Evolutionary conservation across 1,139 yeast species (phyloP), one percentile per base, ranked within the genome.

Genomic region (Arxiozyma bovina): DNA sequence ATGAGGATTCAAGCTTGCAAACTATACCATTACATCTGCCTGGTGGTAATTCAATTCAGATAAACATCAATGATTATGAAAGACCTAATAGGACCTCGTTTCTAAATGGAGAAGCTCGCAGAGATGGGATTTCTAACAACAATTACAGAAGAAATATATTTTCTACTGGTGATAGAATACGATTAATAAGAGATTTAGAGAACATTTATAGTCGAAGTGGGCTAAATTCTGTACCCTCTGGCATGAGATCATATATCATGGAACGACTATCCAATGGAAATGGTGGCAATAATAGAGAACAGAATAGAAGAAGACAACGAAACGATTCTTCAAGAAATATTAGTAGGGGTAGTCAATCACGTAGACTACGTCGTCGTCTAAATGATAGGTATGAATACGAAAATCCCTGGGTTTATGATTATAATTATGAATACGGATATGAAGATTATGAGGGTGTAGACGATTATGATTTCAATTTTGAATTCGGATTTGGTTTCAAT

Each of bases 21-120:
- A 55, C 58, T 18, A 59, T 63, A 17, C 55, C 60, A 2, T 51
- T 67, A 34, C 61, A 59, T 27, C 57, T 67, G 7, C 71, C 70
- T 3, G 70, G 69, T 25, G 67, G 68, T 25, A 60, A 60, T 40
- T 58, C 60, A 2, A 47, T 67, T 40, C 56, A 58, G 23, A 59
- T 66, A 7, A 55, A 55, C 44, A 63, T 67, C 1, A 53, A 59
- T 8, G 57, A 59, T 18, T 57, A 55, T 4, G 70, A 66, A 42
- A 55, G 57, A 48, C 70, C 70, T 4, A 42, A 5, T 18, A 22
- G 18, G 9, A 42, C 51, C 15, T 49, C 51, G 18, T 49, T 49
- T 30, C 25, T 42, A 17, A 48, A 41, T 41, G 18, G 27, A 22
- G 44, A 41, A 20, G 12, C 45, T 23, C 30, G n/a, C 15, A 25